phyloP scores from a whole-genome alignment of 805 yeast genomes.

The Pichia gijzeniarum region DNA sequence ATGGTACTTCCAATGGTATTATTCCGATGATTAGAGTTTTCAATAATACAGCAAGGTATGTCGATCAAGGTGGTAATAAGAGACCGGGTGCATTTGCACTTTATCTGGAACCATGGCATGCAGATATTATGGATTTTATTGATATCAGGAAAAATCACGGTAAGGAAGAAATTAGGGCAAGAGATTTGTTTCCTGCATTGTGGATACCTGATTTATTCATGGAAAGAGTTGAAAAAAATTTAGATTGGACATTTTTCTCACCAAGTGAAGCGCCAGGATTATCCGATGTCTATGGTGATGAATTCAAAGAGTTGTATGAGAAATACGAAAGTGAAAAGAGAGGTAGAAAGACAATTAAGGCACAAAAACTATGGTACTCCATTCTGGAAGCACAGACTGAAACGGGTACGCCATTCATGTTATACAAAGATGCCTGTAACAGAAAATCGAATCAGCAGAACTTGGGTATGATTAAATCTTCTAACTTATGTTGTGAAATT shows the following conservation, averaged over 20 bases:
- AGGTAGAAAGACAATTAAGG: conserved; percentile 45
- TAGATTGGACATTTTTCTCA: conserved; percentile 53
- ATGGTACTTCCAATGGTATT: conserved; percentile 57
- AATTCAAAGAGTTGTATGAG: conserved; percentile 45
- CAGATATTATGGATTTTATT: conserved; percentile 52
- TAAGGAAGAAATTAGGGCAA: conserved; percentile 56
- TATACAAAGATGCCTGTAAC: conserved; percentile 59
- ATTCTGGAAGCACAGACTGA: conserved; percentile 58
- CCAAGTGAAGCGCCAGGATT: conserved; percentile 56
- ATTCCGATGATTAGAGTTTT: conserved; percentile 59
- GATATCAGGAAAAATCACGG: conserved; percentile 60
- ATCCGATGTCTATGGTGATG: conserved; percentile 49
- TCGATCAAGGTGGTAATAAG: conserved; percentile 61
- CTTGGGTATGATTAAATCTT: conserved; percentile 53
- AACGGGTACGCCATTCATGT: conserved; percentile 61
- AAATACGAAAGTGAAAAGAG: conserved; percentile 46
- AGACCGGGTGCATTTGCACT: conserved; percentile 61
- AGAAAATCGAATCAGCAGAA: conserved; percentile 53
- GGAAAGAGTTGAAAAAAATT: conserved; percentile 52
- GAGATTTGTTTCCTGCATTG: conserved; percentile 56
- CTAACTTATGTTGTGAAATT: conserved; percentile 58
- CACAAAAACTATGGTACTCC: conserved; percentile 56
- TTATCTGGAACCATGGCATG: conserved; percentile 59
- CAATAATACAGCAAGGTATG: conserved; percentile 58
- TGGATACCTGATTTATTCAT: conserved; percentile 61